These are phyloP conservation scores for Eimeria necatrix DNA, from an alignment of 169 alveolate species.

Conservation along the genomic window DNA sequence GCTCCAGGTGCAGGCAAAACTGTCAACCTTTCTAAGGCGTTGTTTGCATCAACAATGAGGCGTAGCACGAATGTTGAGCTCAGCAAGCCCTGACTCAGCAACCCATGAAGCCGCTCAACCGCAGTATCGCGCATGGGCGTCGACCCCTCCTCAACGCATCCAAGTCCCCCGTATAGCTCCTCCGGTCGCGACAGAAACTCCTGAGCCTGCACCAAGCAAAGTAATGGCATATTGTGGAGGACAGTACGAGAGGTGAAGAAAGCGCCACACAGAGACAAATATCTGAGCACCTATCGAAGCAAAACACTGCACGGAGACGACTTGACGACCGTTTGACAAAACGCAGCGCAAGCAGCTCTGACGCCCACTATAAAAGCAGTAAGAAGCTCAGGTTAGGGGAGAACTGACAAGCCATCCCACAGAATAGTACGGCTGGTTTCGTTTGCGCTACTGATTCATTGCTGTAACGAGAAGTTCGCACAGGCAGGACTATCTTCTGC, in stretches of 20 bases:
- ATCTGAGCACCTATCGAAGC: too few relatives aligned
- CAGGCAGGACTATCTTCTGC: not conserved
- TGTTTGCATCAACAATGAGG: slow-evolving; percentile 27
- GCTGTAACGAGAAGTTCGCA: not conserved
- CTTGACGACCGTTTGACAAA: not conserved
- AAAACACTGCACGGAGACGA: not conserved
- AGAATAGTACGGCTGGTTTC: not conserved
- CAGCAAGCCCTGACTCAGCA: slow-evolving; percentile 38
- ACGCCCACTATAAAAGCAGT: not conserved
- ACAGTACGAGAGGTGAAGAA: not conserved
- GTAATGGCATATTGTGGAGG: not conserved
- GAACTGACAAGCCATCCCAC: too few relatives aligned
- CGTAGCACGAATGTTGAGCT: slow-evolving; percentile 52
- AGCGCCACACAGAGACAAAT: not conserved
- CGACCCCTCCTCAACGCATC: slow-evolving; percentile 49
- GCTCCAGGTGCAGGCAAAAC: slow-evolving; percentile 31
- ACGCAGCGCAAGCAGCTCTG: not conserved
- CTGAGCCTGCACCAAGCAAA: slow-evolving; percentile 1
- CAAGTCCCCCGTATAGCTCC: slow-evolving; percentile 63
- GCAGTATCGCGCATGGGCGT: slow-evolving; percentile 54
- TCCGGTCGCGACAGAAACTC: slow-evolving; percentile 55
- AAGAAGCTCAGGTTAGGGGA: too few relatives aligned
- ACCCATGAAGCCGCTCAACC: slow-evolving; percentile 9
- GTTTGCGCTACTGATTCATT: not conserved
- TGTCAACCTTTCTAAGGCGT: slow-evolving; percentile 39